Evolutionary conservation across 2,329 filamentous ascomycete species (phyloP).

Genomic region (Colletotrichum sp.): DNA sequence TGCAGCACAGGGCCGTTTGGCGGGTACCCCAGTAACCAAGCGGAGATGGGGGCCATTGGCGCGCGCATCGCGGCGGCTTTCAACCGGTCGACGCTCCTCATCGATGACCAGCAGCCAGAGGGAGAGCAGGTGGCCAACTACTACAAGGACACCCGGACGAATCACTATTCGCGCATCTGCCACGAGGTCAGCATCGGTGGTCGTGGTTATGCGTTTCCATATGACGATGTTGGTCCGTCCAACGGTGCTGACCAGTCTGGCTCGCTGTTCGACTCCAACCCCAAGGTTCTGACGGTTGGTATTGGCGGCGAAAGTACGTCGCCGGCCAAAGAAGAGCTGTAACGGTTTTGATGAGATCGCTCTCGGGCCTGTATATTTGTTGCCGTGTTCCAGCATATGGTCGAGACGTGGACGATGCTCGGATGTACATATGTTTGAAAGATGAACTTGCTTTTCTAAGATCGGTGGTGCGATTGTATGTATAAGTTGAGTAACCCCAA

Average conservation of each 20-base stretch:
- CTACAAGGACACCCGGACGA: slow-evolving; percentile 61
- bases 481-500: not conserved
- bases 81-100: slow-evolving; percentile 73
- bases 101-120: slow-evolving; percentile 56
- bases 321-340: not conserved
- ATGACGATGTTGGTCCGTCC: slow-evolving; percentile 70
- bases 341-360: not conserved
- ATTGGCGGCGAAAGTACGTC: slow-evolving; percentile 49
- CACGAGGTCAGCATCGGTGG: slow-evolving; percentile 65
- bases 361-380: not conserved
- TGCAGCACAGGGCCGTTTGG: slow-evolving; percentile 64
- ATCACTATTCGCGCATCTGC: slow-evolving; percentile 71
- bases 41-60: slow-evolving; percentile 65
- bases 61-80: slow-evolving; percentile 79
- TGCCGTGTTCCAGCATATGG: not conserved
- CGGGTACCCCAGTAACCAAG: slow-evolving; percentile 41
- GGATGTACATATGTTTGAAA: not conserved
- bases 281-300: slow-evolving; percentile 59
- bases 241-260: slow-evolving; percentile 65
- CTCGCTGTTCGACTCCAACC: slow-evolving; percentile 61
- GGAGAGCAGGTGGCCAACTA: slow-evolving; percentile 53
- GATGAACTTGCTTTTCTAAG: not conserved
- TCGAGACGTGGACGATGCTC: not conserved
- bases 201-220: slow-evolving; percentile 73
- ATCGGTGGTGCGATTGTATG: not conserved